Evolutionary conservation across 129 eudicot species (phyloP).

Genomic region (Pseudognaphalium luteoalbum): DNA sequence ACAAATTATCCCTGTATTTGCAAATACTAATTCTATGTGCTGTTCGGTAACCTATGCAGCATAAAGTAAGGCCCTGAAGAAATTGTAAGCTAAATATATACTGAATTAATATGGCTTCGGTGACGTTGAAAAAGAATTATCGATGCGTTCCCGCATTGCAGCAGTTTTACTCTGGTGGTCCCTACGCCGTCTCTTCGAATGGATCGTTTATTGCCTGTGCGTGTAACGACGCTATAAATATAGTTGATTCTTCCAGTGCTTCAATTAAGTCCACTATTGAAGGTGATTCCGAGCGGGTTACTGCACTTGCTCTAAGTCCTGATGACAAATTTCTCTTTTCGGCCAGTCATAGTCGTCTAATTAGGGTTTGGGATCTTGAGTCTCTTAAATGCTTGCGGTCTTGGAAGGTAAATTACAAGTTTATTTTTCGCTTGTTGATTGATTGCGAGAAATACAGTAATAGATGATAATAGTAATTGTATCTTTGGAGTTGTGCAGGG

Average conservation of each 20-base stretch:
- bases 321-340: constrained; percentile 66
- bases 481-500: constrained; percentile 49
- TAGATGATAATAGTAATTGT: not conserved
- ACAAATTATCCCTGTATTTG: not conserved
- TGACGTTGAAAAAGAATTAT: constrained; percentile 68
- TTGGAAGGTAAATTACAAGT: constrained; percentile 67
- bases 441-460: not conserved
- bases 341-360: constrained; percentile 77
- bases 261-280: constrained; percentile 75
- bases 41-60: not conserved
- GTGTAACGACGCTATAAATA: constrained; percentile 70
- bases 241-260: constrained; percentile 77
- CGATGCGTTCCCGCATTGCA: constrained; percentile 53
- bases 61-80: not conserved
- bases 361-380: constrained; percentile 84
- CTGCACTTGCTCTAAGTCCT: constrained; percentile 71
- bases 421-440: not conserved
- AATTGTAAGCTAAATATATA: not conserved
- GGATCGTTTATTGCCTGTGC: constrained; percentile 79
- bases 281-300: constrained; percentile 75
- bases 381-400: constrained; percentile 73
- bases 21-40: not conserved
- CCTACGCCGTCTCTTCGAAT: constrained; percentile 68
- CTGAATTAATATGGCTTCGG: constrained; percentile 40
- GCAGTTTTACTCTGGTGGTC: constrained; percentile 90